Evolutionary conservation across 2,329 filamentous ascomycete species (phyloP).

Genomic region (Orbilia blumenaviensis): DNA sequence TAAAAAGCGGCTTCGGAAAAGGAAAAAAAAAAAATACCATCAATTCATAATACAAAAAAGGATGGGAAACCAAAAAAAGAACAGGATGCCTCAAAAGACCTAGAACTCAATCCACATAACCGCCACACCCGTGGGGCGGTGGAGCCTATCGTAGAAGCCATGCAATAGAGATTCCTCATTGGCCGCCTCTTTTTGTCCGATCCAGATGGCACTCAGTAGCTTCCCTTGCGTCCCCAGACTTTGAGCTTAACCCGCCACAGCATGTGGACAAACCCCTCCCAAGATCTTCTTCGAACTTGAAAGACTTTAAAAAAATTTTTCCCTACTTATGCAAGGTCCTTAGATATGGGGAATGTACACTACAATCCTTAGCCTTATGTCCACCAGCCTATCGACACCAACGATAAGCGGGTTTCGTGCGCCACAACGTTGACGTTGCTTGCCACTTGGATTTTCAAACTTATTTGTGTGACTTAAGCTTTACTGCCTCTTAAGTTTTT

Average conservation of each 20-base stretch:
- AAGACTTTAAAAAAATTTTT: neutral
- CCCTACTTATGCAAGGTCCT: neutral
- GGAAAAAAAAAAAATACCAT: constrained; percentile 5
- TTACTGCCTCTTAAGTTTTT: neutral
- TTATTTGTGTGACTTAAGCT: constrained; percentile 16
- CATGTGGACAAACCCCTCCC: constrained; percentile 6
- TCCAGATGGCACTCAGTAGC: constrained; percentile 1
- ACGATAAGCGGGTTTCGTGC: constrained; percentile 50
- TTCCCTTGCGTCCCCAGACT: neutral
- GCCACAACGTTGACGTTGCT: constrained; percentile 53
- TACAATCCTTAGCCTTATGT: neutral
- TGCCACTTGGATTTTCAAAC: constrained; percentile 21
- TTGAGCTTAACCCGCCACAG: constrained; percentile 29
- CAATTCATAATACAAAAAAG: constrained; percentile 43
- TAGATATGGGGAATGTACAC: neutral
- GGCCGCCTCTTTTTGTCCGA: neutral
- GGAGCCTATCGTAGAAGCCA: constrained; percentile 31
- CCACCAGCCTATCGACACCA: constrained; percentile 37
- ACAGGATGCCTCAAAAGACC: neutral
- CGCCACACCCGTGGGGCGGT: constrained; percentile 46
- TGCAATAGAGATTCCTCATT: constrained; percentile 16
- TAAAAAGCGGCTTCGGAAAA: constrained; percentile 49
- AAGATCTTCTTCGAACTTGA: neutral
- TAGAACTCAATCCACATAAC: constrained; percentile 6
- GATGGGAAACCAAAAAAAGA: constrained; percentile 49